phyloP scores from a whole-genome alignment of 208 protist species.

The Ichthyophonus hoferi region DNA sequence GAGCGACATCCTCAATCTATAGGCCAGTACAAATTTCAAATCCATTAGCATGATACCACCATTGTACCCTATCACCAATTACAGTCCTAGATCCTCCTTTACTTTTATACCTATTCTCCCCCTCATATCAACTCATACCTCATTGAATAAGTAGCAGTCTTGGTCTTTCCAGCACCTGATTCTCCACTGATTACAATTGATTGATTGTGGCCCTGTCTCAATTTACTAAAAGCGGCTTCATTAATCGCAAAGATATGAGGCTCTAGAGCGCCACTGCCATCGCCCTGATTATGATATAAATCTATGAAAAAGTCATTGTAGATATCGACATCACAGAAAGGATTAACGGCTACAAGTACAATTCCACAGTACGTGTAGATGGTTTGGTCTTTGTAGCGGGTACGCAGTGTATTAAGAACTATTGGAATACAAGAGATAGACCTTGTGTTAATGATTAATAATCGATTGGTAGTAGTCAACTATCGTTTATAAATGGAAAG shows the following conservation, averaged over 20 bases:
- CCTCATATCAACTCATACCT: conserved; percentile 1
- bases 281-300: conserved; percentile 15
- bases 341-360: conserved; percentile 56
- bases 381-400: conserved; percentile 50
- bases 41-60: no score
- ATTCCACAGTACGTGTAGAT: conserved; percentile 62
- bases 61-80: no score
- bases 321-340: conserved; percentile 34
- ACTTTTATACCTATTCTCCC: background rate
- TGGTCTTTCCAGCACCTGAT: conserved; percentile 64
- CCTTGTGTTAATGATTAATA: no score
- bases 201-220: conserved; percentile 55
- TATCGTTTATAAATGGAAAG: no score
- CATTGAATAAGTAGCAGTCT: conserved; percentile 46
- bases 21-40: no score
- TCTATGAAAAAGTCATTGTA: conserved; percentile 18
- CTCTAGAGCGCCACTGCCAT: conserved; percentile 9
- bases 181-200: conserved; percentile 68
- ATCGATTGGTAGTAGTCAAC: no score
- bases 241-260: conserved; percentile 58
- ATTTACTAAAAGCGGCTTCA: conserved; percentile 56
- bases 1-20: no score
- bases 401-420: conserved; percentile 62
- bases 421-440: no score
- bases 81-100: no score